A percentile compares a stretch with the other conserved stretches of the same genome.
Evolutionary conservation across 495 filamentous ascomycete genomes (phyloP).

Genomic region (Neohortaea acidophila): DNA sequence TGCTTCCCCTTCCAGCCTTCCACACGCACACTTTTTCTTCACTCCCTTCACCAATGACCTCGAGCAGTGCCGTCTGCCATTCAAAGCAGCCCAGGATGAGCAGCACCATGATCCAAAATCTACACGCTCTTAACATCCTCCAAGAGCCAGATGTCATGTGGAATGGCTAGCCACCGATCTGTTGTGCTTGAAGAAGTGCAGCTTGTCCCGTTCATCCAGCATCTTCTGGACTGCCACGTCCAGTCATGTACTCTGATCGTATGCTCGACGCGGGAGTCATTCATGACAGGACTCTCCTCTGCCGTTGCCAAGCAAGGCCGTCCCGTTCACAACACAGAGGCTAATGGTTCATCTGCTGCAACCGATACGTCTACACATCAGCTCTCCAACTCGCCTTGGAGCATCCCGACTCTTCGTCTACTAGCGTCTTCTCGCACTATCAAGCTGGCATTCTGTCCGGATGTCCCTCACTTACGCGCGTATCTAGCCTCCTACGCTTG

Average conservation of each 20-base stretch:
- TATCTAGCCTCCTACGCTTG: constrained; percentile 45
- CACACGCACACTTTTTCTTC: too few relatives aligned
- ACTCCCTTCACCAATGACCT: too few relatives aligned
- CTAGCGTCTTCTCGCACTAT: constrained; percentile 52
- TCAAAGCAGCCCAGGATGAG: too few relatives aligned
- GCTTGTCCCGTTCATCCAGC: constrained; percentile 46
- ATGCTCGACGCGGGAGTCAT: constrained; percentile 49
- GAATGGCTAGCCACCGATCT: constrained; percentile 19
- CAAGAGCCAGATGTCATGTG: too few relatives aligned
- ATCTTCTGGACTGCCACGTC: constrained; percentile 41
- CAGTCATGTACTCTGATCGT: constrained; percentile 49
- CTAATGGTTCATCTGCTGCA: constrained; percentile 8
- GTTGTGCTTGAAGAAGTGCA: constrained; percentile 35
- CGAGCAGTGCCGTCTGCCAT: too few relatives aligned
- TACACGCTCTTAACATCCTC: too few relatives aligned
- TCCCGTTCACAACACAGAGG: too few relatives aligned
- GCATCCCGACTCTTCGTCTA: constrained; percentile 51
- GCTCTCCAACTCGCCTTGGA: constrained; percentile 5
- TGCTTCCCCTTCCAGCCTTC: too few relatives aligned
- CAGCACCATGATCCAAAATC: too few relatives aligned
- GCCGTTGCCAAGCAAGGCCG: too few relatives aligned
- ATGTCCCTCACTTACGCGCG: constrained; percentile 60
- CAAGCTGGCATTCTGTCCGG: constrained; percentile 54
- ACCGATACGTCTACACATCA: background rate
- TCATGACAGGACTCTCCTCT: constrained; percentile 43